phyloP scores from a whole-genome alignment of 768 basidiomycete species.

The Royoungia palumana region DNA sequence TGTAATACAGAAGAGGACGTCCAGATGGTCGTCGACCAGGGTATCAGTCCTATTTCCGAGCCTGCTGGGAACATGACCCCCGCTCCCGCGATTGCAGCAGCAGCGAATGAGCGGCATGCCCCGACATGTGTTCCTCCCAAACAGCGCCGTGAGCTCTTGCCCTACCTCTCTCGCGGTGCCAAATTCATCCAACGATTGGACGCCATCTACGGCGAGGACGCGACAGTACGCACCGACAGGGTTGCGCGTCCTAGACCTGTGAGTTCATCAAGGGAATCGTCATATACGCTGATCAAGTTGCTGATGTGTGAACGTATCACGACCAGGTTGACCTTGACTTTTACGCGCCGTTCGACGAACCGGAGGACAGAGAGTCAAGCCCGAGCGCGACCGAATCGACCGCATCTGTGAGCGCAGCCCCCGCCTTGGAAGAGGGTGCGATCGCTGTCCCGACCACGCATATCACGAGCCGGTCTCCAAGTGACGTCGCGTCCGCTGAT shows the following conservation, averaged over 20 bases:
- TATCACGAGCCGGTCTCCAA: constrained; percentile 19
- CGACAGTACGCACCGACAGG: constrained; percentile 22
- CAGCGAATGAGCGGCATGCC: neutral
- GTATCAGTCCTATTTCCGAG: no score
- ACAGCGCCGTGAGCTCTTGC: neutral
- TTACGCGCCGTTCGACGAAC: constrained; percentile 6
- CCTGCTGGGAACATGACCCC: neutral
- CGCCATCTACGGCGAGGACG: constrained; percentile 18
- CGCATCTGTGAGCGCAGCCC: neutral
- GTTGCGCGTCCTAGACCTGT: constrained; percentile 21
- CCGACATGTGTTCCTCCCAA: neutral
- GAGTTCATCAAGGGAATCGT: neutral
- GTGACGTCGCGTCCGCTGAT: neutral
- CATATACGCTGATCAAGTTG: no score
- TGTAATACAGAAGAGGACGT: neutral
- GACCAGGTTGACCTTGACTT: constrained; percentile 14
- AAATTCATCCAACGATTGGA: constrained; percentile 20
- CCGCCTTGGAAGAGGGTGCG: neutral
- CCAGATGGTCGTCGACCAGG: neutral
- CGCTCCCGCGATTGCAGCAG: no score
- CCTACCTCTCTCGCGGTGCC: constrained; percentile 18
- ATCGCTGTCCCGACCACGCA: constrained; percentile 15
- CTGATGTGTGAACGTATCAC: neutral
- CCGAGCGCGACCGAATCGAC: constrained; percentile 2
- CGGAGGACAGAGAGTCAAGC: constrained; percentile 1